Evolutionary conservation across 179 eudicot species (phyloP), one percentile per base, ranked within the genome.

Genomic region (Dionaea muscipula): DNA sequence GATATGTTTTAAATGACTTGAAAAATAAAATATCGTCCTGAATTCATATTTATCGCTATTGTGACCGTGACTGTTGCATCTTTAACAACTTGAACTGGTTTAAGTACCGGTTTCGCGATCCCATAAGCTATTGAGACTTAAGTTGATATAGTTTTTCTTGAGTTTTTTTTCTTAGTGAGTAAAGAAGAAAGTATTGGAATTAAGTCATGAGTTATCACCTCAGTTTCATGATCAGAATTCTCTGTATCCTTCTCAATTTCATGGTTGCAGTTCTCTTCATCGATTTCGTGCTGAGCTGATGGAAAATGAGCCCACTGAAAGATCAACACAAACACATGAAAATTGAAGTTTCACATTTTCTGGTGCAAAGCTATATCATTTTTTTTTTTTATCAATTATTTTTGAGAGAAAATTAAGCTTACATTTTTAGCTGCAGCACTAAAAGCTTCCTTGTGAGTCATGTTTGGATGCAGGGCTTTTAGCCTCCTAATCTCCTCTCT

Each of bases 361-460:
- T 47, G 51, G 20, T n/a, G 47, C 47, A 43, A 43, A n/a, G n/a
- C n/a, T n/a, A n/a, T n/a, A n/a, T n/a, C n/a, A n/a, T n/a, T n/a
- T n/a, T n/a, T n/a, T n/a, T n/a, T n/a, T n/a, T n/a, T n/a, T n/a
- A n/a, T n/a, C n/a, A n/a, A n/a, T n/a, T n/a, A n/a, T n/a, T n/a
- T n/a, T n/a, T n/a, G n/a, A n/a, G n/a, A n/a, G n/a, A n/a, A n/a
- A n/a, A n/a, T n/a, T n/a, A n/a, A 38, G 54, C 74, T 69, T 62
- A 78, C 96, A 78, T 90, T 90, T 75, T 90, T 86, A 36, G 97
- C 85, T 48, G 97, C 97, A 57, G 94, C 68, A 77, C 97, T 86
- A 66, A 90, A 90, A 41, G 97, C 97, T 72, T 90, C 83, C 75
- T 86, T 86, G 77, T 89, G 95, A 57, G 75, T 71, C 81, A 89